These are phyloP conservation scores for Phoenix roebelenii DNA, from an alignment of 176 grass and related monocot species.

Conservation along the genomic window DNA sequence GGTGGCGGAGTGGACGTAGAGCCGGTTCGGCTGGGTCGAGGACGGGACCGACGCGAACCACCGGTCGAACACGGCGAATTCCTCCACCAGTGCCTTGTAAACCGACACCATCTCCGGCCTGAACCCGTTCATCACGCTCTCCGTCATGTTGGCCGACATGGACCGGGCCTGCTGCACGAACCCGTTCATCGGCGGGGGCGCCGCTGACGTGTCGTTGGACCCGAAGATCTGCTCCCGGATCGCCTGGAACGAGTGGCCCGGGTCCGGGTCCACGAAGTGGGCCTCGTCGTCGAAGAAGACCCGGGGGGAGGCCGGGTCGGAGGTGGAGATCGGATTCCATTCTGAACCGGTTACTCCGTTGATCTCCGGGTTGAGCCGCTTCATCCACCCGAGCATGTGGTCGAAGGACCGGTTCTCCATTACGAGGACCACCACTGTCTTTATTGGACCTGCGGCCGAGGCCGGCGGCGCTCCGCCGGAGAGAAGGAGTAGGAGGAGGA, in stretches of 20 bases:
- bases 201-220: conserved; percentile 44
- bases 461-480: not conserved
- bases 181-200: conserved; percentile 48
- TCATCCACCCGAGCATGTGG: conserved; percentile 99
- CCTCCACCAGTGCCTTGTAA: conserved; percentile 56
- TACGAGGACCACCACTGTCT: conserved; percentile 83
- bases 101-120: conserved; percentile 66
- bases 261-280: conserved; percentile 86
- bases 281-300: conserved; percentile 80
- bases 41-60: conserved; percentile 92
- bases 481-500: not conserved
- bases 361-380: conserved; percentile 71
- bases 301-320: conserved; percentile 31
- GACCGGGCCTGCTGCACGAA: conserved; percentile 85
- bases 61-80: conserved; percentile 87
- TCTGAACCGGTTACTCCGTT: conserved; percentile 65
- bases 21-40: conserved; percentile 86
- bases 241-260: conserved; percentile 93
- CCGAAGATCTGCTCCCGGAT: conserved; percentile 95
- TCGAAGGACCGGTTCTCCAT: conserved; percentile 99
- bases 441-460: conserved; percentile 36
- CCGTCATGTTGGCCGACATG: conserved; percentile 51
- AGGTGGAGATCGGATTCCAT: conserved; percentile 54
- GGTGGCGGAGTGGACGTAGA: conserved; percentile 82
- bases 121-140: conserved; percentile 84